Percentiles rank a stretch among this genome's conserved stretches.
Evolutionary conservation across 1,139 yeast genomes (phyloP).

Genomic region (Suhomyces bolitotheri): DNA sequence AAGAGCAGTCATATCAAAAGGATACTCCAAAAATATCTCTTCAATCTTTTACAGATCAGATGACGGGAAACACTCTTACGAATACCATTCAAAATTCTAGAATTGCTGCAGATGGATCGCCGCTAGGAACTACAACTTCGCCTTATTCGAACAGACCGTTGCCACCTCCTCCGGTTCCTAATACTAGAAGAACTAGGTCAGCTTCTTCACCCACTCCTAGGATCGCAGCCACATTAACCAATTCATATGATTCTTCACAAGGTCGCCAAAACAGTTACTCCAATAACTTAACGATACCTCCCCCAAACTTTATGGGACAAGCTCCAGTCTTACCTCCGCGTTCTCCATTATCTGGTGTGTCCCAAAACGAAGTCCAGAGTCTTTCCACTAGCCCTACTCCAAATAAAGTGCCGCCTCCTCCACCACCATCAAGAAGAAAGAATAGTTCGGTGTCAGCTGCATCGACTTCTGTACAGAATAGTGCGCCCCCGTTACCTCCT

Average conservation of each 20-base stretch:
- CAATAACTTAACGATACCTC: conserved; percentile 7
- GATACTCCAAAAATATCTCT: conserved; percentile 35
- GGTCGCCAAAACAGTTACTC: conserved; percentile 1
- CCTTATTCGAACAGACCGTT: conserved; percentile 23
- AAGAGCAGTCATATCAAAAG: conserved; percentile 9
- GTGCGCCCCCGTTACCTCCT: conserved; percentile 38
- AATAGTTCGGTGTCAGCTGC: conserved; percentile 18
- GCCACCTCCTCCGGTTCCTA: conserved; percentile 45
- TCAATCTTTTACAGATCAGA: conserved; percentile 46
- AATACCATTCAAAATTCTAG: conserved; percentile 40
- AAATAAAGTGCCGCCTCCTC: conserved; percentile 38
- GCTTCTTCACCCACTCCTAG: conserved; percentile 47
- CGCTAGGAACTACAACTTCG: conserved; percentile 16
- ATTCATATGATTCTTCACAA: conserved; percentile 12
- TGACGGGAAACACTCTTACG: conserved; percentile 45
- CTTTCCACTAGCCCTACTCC: conserved; percentile 8
- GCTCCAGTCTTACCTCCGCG: conserved; percentile 19
- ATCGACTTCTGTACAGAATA: not conserved
- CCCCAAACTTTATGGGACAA: conserved; percentile 2
- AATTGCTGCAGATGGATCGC: conserved; percentile 19
- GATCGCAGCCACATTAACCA: conserved; percentile 20
- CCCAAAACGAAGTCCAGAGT: not conserved
- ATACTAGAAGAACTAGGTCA: conserved; percentile 39
- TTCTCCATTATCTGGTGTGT: conserved; percentile 8
- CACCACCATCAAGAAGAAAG: conserved; percentile 45